Percentiles rank a stretch among this genome's conserved stretches.
Conservation (phyloP, 805 yeast genomes). For the Starmerella stellata region DNA sequence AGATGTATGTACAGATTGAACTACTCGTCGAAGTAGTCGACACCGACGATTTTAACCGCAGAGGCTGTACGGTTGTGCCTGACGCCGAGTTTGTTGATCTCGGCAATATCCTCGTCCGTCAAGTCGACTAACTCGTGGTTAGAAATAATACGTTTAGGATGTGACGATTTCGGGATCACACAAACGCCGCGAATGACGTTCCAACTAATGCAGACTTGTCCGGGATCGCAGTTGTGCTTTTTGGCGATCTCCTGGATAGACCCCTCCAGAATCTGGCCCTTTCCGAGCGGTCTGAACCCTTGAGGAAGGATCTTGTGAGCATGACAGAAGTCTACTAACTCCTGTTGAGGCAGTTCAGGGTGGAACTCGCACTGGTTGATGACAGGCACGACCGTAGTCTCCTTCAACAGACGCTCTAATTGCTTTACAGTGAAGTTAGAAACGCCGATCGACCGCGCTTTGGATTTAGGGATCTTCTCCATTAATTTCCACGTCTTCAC, state of each 20-base stretch:
- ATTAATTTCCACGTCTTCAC: slow-evolving; percentile 41
- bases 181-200: slow-evolving; percentile 43
- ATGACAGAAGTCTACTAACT: slow-evolving; percentile 36
- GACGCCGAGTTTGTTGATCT: slow-evolving; percentile 18
- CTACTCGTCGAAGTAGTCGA: not conserved
- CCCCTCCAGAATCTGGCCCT: slow-evolving; percentile 34
- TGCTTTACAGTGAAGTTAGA: slow-evolving; percentile 44
- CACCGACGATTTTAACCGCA: not conserved
- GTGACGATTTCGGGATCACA: slow-evolving; percentile 54
- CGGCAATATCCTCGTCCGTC: slow-evolving; percentile 28
- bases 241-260: slow-evolving; percentile 37
- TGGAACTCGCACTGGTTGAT: slow-evolving; percentile 60
- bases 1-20: no score
- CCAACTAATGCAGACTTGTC: slow-evolving; percentile 45
- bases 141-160: slow-evolving; percentile 38
- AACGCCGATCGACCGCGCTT: slow-evolving; percentile 50
- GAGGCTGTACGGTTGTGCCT: not conserved
- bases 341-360: slow-evolving; percentile 49
- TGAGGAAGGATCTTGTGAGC: slow-evolving; percentile 38
- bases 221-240: slow-evolving; percentile 35
- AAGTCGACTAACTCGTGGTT: slow-evolving; percentile 28
- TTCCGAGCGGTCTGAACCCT: slow-evolving; percentile 66
- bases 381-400: slow-evolving; percentile 40
- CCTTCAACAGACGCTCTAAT: slow-evolving; percentile 30
- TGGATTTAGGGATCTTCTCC: slow-evolving; percentile 35